phyloP scores from a whole-genome alignment of 495 filamentous ascomycete genomes.

The Neurospora cerealis region DNA sequence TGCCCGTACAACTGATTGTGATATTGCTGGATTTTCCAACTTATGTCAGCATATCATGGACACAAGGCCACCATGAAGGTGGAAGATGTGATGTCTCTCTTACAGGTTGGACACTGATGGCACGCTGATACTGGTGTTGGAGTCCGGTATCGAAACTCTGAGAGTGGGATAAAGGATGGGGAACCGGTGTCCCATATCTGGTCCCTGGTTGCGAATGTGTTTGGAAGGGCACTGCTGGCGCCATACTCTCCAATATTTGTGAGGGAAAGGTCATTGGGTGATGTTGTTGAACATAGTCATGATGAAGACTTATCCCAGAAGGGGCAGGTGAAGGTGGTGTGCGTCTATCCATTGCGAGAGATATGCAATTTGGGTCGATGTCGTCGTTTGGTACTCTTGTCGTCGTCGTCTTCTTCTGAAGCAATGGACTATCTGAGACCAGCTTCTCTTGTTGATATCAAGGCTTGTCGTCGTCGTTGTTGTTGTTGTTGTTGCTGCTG shows the following conservation, averaged over 20 bases:
- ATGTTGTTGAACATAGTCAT: slow-evolving; percentile 42
- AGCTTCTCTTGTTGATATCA: background rate
- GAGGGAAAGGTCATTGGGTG: slow-evolving; percentile 22
- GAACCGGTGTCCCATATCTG: slow-evolving; percentile 31
- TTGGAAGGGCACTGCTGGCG: slow-evolving; percentile 16
- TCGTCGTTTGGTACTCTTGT: background rate
- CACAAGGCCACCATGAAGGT: background rate
- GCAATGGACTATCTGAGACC: background rate
- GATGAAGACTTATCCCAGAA: slow-evolving; percentile 32
- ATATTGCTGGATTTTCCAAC: slow-evolving; percentile 9
- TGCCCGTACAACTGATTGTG: slow-evolving; percentile 30
- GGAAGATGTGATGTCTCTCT: background rate
- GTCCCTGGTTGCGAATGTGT: slow-evolving; percentile 32
- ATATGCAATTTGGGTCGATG: background rate
- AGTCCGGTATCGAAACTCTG: slow-evolving; percentile 9
- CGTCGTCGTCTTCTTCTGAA: background rate
- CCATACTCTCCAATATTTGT: slow-evolving; percentile 3
- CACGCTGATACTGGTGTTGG: slow-evolving; percentile 20
- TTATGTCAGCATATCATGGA: slow-evolving; percentile 5
- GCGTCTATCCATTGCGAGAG: slow-evolving; percentile 26
- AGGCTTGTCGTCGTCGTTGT: background rate
- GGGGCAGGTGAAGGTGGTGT: slow-evolving; percentile 33
- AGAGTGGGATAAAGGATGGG: slow-evolving; percentile 14
- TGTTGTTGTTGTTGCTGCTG: background rate
- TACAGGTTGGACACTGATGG: slow-evolving; percentile 13